These are phyloP conservation scores for Pichia nanzhaoensis DNA, from an alignment of 805 yeast species.

Conservation along the genomic window DNA sequence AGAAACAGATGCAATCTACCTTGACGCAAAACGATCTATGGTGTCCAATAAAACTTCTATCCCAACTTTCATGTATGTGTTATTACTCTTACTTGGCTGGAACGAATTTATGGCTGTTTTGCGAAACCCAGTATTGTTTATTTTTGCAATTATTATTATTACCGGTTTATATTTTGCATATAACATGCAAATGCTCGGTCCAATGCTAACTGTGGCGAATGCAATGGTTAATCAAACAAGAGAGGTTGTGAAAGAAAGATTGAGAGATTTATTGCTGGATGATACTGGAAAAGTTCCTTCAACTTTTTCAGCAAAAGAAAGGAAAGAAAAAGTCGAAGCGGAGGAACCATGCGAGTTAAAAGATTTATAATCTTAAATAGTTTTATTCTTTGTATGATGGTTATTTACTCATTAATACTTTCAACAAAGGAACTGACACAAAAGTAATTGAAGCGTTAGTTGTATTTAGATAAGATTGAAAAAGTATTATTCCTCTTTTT, in stretches of 20 bases:
- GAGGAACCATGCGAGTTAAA: slow-evolving; percentile 14
- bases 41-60: slow-evolving; percentile 70
- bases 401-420: not conserved
- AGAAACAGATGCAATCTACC: slow-evolving; percentile 68
- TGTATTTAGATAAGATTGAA: too few species aligned
- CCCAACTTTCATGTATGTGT: slow-evolving; percentile 73
- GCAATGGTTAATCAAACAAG: slow-evolving; percentile 53
- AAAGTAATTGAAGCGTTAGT: too few species aligned
- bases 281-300: slow-evolving; percentile 25
- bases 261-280: slow-evolving; percentile 53
- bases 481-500: too few species aligned
- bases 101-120: slow-evolving; percentile 86
- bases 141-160: slow-evolving; percentile 48
- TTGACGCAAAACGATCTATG: slow-evolving; percentile 86
- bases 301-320: not conserved
- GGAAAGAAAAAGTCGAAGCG: not conserved
- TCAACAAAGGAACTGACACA: not conserved
- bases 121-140: slow-evolving; percentile 77
- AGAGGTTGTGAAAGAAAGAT: slow-evolving; percentile 49
- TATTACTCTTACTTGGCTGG: slow-evolving; percentile 83
- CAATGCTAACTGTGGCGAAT: slow-evolving; percentile 54
- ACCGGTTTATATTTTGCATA: slow-evolving; percentile 65
- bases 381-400: not conserved
- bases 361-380: slow-evolving; percentile 8
- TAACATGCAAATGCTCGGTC: slow-evolving; percentile 67